Base-by-base conservation (phyloP, 2,329 filamentous ascomycete species). In the Diplodia corticola region DNA sequence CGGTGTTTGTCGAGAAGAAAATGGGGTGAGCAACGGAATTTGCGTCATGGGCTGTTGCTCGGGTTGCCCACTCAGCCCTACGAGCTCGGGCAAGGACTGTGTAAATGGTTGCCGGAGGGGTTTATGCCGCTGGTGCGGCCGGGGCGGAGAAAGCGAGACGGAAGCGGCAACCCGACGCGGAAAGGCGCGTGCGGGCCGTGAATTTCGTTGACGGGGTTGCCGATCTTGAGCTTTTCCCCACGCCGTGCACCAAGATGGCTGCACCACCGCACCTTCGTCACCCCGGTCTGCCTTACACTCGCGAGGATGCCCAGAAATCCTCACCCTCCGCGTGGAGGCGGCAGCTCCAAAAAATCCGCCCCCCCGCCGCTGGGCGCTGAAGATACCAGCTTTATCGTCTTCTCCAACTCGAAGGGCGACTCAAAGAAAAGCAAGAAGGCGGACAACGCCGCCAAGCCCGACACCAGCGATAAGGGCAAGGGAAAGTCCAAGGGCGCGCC, bases 381-480 rank as follows among this genome's bases (percentile, higher is more conserved):
- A 65, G 81, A 83, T 61, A 81, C 79, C 51, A 81, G 80, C 68
- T 82, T 74, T 71, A 83, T 83, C 40, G 79, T 83, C 51, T 83
- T 83, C 68, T 80, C 80, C 17, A 78, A 81, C 67, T 77, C 77
- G 40, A 80, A 80, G 67, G 71, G 74, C 48, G 74, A 76, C 40
- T 68, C 72, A 5, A 78, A 78, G 71, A 83, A 80, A 67, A 66
- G 70, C 74, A 81, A 78, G 69, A 77, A 74, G 69, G 15, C 54
- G 12, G 70, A 65, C 37, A 57, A 53, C 24, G 35, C 63, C 7
- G 64, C 67, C 48, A 65, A 69, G 24, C 68, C 68, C n/a, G 64
- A 71, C 10, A 64, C 67, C 9, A 66, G 65, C 13, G 35, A 50
- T 15, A 78, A 77, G 49, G 73, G 59, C 26, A 78, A 77, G 67